Percentiles rank a stretch among this genome's conserved stretches.
These are phyloP conservation scores for Blastomyces silverae DNA, from an alignment of 2,329 filamentous ascomycete species.

Conservation along the genomic window DNA sequence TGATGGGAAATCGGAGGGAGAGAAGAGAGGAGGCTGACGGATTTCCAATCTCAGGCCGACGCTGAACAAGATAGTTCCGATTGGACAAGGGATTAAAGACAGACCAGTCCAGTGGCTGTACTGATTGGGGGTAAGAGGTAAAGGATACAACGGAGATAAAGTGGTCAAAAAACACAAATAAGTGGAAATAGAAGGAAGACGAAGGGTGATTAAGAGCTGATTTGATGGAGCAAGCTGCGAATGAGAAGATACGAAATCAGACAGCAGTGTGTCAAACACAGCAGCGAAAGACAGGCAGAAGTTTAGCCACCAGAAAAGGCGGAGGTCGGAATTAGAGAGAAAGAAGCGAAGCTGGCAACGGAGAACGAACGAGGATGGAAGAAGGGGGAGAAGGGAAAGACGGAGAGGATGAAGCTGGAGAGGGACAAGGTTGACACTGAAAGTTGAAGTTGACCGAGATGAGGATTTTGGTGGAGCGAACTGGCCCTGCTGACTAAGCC, in stretches of 20 bases:
- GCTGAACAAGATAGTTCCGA: slow-evolving; percentile 20
- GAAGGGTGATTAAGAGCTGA: slow-evolving; percentile 22
- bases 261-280: slow-evolving; percentile 44
- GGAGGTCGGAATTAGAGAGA: slow-evolving; percentile 12
- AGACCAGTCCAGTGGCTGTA: slow-evolving; percentile 45
- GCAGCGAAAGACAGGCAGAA: slow-evolving; percentile 27
- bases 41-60: slow-evolving; percentile 7
- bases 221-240: slow-evolving; percentile 30
- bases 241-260: slow-evolving; percentile 27
- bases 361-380: slow-evolving; percentile 10
- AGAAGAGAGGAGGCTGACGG: slow-evolving; percentile 5
- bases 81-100: slow-evolving; percentile 31
- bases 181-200: slow-evolving; percentile 22
- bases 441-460: slow-evolving; percentile 14
- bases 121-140: slow-evolving; percentile 27
- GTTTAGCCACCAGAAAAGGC: slow-evolving; percentile 9
- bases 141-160: slow-evolving; percentile 21
- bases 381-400: slow-evolving; percentile 7
- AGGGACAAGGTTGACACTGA: slow-evolving; percentile 15
- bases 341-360: slow-evolving; percentile 3
- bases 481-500: slow-evolving; percentile 7
- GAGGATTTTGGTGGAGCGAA: slow-evolving; percentile 11
- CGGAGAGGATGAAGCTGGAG: slow-evolving; percentile 15
- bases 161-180: slow-evolving; percentile 18
- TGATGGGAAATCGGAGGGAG: slow-evolving; percentile 1